A percentile compares a stretch with the other conserved stretches of the same genome.
Conservation (phyloP, 2,329 filamentous ascomycete species). For the Cladophialophora bantiana region DNA sequence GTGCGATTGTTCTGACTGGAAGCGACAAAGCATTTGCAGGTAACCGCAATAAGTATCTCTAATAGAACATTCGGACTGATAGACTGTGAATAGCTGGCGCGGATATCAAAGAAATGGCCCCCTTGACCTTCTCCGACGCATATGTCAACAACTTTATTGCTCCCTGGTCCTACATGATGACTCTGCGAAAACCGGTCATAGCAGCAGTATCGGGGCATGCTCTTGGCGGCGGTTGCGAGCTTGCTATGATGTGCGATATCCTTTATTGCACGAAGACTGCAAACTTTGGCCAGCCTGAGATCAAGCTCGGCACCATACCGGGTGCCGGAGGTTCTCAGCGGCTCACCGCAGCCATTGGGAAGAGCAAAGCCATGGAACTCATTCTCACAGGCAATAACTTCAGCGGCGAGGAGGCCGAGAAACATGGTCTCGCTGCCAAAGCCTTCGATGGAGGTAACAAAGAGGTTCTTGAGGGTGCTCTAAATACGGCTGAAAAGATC, state of each 20-base stretch:
- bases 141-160: conserved; percentile 95
- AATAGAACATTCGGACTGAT: conserved; percentile 21
- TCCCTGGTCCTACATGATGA: conserved; percentile 84
- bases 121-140: conserved; percentile 84
- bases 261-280: conserved; percentile 86
- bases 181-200: conserved; percentile 91
- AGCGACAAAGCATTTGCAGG: conserved; percentile 85
- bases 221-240: conserved; percentile 91
- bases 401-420: conserved; percentile 79
- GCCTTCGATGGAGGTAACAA: conserved; percentile 78
- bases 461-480: conserved; percentile 78
- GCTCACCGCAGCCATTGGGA: conserved; percentile 80
- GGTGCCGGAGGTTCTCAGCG: conserved; percentile 92
- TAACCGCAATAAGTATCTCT: conserved; percentile 39
- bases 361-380: conserved; percentile 88
- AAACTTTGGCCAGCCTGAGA: conserved; percentile 95
- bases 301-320: conserved; percentile 91
- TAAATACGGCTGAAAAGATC: conserved; percentile 88
- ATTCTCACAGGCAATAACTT: conserved; percentile 87
- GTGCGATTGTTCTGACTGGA: conserved; percentile 84
- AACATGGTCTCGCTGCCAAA: conserved; percentile 88
- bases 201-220: conserved; percentile 94
- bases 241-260: conserved; percentile 97
- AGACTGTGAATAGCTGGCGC: conserved; percentile 70
- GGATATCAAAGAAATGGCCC: conserved; percentile 99